Evolutionary conservation across 2,329 filamentous ascomycete species (phyloP), one percentile per base, ranked within the genome.

Genomic region (Aspergillus bombycis): DNA sequence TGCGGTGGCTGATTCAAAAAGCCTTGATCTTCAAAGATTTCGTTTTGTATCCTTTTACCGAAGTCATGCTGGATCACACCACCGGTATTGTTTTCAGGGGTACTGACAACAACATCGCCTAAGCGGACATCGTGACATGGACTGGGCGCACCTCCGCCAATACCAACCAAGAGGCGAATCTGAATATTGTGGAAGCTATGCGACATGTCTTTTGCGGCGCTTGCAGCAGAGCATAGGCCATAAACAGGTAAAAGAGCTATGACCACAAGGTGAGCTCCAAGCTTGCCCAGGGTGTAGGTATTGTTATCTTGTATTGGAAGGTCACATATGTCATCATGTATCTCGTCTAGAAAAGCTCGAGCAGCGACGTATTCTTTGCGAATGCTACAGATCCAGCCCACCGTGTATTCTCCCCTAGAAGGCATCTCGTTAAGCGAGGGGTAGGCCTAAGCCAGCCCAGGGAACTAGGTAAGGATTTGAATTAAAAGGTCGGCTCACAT

Each of bases 61-160:
- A 65, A 67, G 38, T 69, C 67, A 58, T 69, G 68, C 19, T 71
- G 64, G 11, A 66, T 60, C 9, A 71, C 62, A 19, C 67, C 67
- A 11, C 65, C 62, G 16, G 23, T 8, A 1, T 2, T 32, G 32
- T 32, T 32, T 9, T 28, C 2, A 52, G 48, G 48, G 16, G 26
- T 52, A 32, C 48, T 52, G 16, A 52, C 48, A 30, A 52, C 48
- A 52, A 52, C 48, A 52, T 52, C 48, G 28, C 48, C 48, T 52
- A 52, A 52, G 19, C 48, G 48, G 19, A 52, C 21, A 32, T 52
- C 48, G 8, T 52, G 23, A 10, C 19, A 11, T 52, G 19, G 26
- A 30, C 48, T 52, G 26, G 48, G 48, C 14, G 48, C 48, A 32
- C 48, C 48, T 32, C 48, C 26, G 4, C 26, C 48, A 52, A 52